These are phyloP conservation scores for Tetrapyrgos nigripes DNA, from an alignment of 1,284 basidiomycete species.

Conservation along the genomic window DNA sequence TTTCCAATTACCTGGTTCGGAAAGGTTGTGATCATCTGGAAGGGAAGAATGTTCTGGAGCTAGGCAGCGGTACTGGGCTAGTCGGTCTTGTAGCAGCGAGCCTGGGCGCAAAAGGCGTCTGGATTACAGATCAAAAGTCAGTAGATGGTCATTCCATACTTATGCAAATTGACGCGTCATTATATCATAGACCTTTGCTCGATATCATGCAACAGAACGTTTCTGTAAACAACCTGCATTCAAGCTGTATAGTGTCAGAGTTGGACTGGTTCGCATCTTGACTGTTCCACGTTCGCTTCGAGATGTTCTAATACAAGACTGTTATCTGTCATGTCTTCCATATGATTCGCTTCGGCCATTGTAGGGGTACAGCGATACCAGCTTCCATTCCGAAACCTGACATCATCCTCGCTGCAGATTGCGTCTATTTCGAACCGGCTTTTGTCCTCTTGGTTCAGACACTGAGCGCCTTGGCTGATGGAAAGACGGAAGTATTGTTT, in stretches of 20 bases:
- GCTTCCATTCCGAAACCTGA: slow-evolving; percentile 56
- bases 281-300: slow-evolving; percentile 3
- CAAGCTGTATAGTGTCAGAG: slow-evolving; percentile 66
- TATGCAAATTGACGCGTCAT: slow-evolving; percentile 24
- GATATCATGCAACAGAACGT: slow-evolving; percentile 80
- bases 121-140: slow-evolving; percentile 91
- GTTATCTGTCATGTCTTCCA: slow-evolving; percentile 13
- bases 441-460: slow-evolving; percentile 90
- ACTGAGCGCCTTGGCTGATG: slow-evolving; percentile 66
- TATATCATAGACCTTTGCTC: slow-evolving; percentile 65
- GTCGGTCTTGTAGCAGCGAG: slow-evolving; percentile 85
- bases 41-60: slow-evolving; percentile 74
- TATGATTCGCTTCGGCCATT: slow-evolving; percentile 39
- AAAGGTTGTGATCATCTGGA: slow-evolving; percentile 55
- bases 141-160: slow-evolving; percentile 41
- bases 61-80: slow-evolving; percentile 91
- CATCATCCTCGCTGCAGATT: slow-evolving; percentile 87
- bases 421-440: slow-evolving; percentile 95
- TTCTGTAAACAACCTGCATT: slow-evolving; percentile 61
- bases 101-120: slow-evolving; percentile 66
- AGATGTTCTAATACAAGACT: slow-evolving; percentile 8
- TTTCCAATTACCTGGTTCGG: slow-evolving; percentile 75
- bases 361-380: slow-evolving; percentile 63
- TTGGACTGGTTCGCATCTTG: slow-evolving; percentile 72
- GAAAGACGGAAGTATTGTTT: slow-evolving; percentile 77